Evolutionary conservation across 495 filamentous ascomycete species (phyloP).

Genomic region (Aspergillus indologenus): DNA sequence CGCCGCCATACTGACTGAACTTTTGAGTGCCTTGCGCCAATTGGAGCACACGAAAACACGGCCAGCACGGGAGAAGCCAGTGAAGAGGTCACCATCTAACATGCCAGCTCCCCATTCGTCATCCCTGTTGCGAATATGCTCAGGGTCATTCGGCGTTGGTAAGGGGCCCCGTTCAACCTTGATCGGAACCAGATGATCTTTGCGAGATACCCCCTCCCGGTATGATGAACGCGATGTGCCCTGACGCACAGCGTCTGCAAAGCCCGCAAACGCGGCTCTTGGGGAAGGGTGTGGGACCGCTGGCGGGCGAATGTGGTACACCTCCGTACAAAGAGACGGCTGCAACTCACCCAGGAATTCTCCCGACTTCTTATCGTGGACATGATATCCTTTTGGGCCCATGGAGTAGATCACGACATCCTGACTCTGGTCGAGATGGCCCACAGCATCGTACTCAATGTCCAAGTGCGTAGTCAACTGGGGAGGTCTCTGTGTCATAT

Average conservation of each 20-base stretch:
- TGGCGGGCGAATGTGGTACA: constrained; percentile 35
- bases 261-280: constrained; percentile 18
- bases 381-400: constrained; percentile 35
- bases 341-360: constrained; percentile 29
- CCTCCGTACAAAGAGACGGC: constrained; percentile 27
- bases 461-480: constrained; percentile 25
- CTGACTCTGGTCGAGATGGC: constrained; percentile 38
- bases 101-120: constrained; percentile 44
- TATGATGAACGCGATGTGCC: constrained; percentile 15
- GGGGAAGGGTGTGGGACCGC: constrained; percentile 11
- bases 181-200: constrained; percentile 26
- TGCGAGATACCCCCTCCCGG: constrained; percentile 17
- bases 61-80: constrained; percentile 38
- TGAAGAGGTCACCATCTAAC: constrained; percentile 35
- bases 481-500: constrained; percentile 39
- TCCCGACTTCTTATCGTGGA: constrained; percentile 31
- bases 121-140: constrained; percentile 28
- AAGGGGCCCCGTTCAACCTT: constrained; percentile 28
- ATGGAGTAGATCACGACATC: constrained; percentile 41
- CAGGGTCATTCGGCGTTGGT: constrained; percentile 22
- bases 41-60: constrained; percentile 38
- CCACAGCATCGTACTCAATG: constrained; percentile 34
- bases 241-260: constrained; percentile 21
- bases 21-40: constrained; percentile 37
- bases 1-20: constrained; percentile 15